These are phyloP conservation scores for Rubus idaeus DNA, from an alignment of 306 rosid species.

Conservation along the genomic window DNA sequence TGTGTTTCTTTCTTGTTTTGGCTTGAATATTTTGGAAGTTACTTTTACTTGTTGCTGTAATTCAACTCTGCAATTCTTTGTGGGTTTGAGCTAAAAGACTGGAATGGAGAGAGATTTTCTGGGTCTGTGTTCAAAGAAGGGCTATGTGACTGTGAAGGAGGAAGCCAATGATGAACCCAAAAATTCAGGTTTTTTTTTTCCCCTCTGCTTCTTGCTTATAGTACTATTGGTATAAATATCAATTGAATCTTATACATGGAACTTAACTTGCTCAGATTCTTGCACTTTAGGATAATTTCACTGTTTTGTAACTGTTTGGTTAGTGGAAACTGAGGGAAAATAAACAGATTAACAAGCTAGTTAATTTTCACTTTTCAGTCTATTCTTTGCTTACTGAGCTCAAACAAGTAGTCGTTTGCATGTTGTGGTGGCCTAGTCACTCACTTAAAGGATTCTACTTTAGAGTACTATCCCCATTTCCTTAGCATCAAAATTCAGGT, in stretches of 20 bases:
- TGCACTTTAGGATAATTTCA: neutral
- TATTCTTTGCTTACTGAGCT: neutral
- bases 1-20: neutral
- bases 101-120: constrained; percentile 74
- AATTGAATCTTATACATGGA: neutral
- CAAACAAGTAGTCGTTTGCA: neutral
- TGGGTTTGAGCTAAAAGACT: neutral
- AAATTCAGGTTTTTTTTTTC: constrained; percentile 47
- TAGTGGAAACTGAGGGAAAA: constrained; percentile 1
- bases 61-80: constrained; percentile 7
- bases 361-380: neutral
- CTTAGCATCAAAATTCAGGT: neutral
- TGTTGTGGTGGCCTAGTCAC: too few relatives aligned
- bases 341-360: neutral
- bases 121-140: constrained; percentile 53
- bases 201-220: neutral
- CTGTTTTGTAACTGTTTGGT: constrained; percentile 20
- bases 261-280: neutral
- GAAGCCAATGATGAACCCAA: constrained; percentile 37
- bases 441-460: neutral
- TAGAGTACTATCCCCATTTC: neutral
- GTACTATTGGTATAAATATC: neutral
- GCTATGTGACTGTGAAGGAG: constrained; percentile 32
- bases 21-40: neutral
- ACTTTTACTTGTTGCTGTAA: neutral